Evolutionary conservation across 371 early-diverging fungal genomes (phyloP), one percentile per base, ranked within the genome.

Genomic region (Lichtheimia hyalospora): DNA sequence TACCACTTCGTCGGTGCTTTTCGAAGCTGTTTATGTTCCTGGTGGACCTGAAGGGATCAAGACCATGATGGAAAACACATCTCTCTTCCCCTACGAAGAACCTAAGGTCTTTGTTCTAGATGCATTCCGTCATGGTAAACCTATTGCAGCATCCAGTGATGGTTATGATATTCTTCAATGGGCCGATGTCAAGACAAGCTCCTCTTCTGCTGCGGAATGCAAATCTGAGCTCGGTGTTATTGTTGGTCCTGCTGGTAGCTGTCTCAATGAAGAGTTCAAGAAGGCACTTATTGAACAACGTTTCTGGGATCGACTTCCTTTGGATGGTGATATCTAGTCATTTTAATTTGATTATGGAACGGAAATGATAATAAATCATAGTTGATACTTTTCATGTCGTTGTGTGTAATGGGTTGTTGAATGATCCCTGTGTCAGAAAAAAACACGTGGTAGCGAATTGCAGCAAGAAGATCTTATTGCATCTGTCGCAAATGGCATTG

Each of bases 21-120:
- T 49, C 43, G 77, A 77, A 54, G 74, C 74, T 24, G 67, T 73
- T n/a, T 73, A 68, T 60, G 67, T 77, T 3, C 74, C 74, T n/a
- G 68, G 63, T 20, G 77, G 77, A 8, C 23, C 67, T 23, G 27
- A 58, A 10, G 63, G 58, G 1, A 66, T 73, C 51, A 49, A 71
- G 14, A 23, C 5, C 6, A 34, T 77, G 24, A 58, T 44, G 24
- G 50, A 59, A 16, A 24, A 43, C 13, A 40, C 25, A 2, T 49
- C 62, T 16, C 20, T 43, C 0, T 77, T 77, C 71, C 68, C 71
- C 18, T 69, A 64, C 41, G 70, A 69, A n/a, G 74, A 71, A 46
- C 72, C 72, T 18, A 24, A 54, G n/a, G 52, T 61, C 13, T 77
- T 73, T 34, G 46, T 77, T 6, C 21, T 67, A 27, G 72, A 71